Conservation (phyloP, 768 basidiomycete genomes). For the Leccinellum luteum region DNA sequence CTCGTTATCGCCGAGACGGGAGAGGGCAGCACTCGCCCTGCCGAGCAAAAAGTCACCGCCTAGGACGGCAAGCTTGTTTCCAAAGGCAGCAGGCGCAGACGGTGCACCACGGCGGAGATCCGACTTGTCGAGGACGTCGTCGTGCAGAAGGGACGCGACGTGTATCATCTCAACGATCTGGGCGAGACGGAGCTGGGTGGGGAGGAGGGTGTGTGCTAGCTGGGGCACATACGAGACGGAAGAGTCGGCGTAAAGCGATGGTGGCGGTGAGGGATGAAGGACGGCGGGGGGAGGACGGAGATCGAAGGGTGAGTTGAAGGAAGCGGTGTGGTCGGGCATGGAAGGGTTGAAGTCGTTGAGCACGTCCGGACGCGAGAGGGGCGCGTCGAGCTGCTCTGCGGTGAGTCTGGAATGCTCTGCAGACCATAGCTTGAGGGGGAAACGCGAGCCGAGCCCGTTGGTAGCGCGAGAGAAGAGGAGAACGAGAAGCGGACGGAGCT, state of each 20-base stretch:
- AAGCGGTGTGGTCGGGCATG: conserved; percentile 74
- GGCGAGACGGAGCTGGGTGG: conserved; percentile 88
- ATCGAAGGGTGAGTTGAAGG: conserved; percentile 60
- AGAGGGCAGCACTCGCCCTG: conserved; percentile 82
- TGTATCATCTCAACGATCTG: conserved; percentile 99
- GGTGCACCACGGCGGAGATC: conserved; percentile 67
- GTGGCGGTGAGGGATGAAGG: conserved; percentile 28
- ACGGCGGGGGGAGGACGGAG: conserved; percentile 36
- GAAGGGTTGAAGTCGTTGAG: conserved; percentile 89
- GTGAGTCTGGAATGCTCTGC: conserved; percentile 58
- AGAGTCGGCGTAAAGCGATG: conserved; percentile 18
- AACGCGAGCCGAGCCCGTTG: conserved; percentile 77
- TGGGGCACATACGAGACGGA: conserved; percentile 32
- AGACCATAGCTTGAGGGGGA: conserved; percentile 57
- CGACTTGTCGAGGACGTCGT: conserved; percentile 80
- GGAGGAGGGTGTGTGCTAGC: conserved; percentile 46
- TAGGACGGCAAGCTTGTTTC: conserved; percentile 91
- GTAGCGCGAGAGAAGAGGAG: conserved; percentile 90
- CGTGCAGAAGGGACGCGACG: conserved; percentile 89
- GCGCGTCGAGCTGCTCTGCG: conserved; percentile 66
- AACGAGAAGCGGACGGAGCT: conserved; percentile 85
- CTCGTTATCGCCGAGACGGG: conserved; percentile 81
- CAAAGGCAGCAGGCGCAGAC: conserved; percentile 73
- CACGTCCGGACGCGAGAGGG: conserved; percentile 76
- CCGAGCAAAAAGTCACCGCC: conserved; percentile 96